Evolutionary conservation across 1,284 basidiomycete species (phyloP).

Genomic region (Irpex rosettiformis): DNA sequence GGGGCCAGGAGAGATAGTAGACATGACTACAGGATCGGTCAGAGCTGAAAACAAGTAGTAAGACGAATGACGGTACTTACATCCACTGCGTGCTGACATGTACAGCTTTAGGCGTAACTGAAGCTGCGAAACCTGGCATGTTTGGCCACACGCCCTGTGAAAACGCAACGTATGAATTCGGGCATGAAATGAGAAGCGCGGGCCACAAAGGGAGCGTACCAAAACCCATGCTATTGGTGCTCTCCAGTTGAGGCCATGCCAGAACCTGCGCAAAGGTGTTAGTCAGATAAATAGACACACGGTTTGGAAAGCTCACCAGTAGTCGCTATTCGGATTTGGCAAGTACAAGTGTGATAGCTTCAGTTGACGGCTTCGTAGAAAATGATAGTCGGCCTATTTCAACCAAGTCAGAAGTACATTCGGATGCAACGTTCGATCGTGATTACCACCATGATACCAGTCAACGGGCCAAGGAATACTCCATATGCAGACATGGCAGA

Average conservation of each 20-base stretch:
- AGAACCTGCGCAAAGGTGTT: conserved; percentile 17
- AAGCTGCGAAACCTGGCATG: conserved; percentile 27
- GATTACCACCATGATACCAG: conserved; percentile 31
- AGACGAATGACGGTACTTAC: conserved; percentile 16
- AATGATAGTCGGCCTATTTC: conserved; percentile 25
- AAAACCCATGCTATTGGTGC: conserved; percentile 29
- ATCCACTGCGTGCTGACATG: conserved; percentile 23
- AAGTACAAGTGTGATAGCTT: conserved; percentile 28
- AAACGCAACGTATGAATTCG: background rate
- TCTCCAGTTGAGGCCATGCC: conserved; percentile 30
- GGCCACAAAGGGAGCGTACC: conserved; percentile 14
- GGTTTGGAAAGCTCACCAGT: conserved; percentile 20
- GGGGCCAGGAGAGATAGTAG: conserved; percentile 30
- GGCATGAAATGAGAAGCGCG: background rate
- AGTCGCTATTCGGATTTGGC: conserved; percentile 24
- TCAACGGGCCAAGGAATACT: conserved; percentile 28
- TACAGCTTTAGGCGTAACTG: conserved; percentile 20
- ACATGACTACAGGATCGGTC: conserved; percentile 18
- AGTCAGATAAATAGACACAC: background rate
- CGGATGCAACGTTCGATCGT: background rate
- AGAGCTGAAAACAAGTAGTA: background rate
- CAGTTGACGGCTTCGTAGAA: conserved; percentile 22
- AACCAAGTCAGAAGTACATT: background rate
- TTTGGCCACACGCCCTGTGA: conserved; percentile 29
- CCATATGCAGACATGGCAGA: conserved; percentile 29